A percentile compares a stretch with the other conserved stretches of the same genome.
These are phyloP conservation scores for Neonectria punicea DNA, from an alignment of 2,329 filamentous ascomycete genomes.

Conservation along the genomic window DNA sequence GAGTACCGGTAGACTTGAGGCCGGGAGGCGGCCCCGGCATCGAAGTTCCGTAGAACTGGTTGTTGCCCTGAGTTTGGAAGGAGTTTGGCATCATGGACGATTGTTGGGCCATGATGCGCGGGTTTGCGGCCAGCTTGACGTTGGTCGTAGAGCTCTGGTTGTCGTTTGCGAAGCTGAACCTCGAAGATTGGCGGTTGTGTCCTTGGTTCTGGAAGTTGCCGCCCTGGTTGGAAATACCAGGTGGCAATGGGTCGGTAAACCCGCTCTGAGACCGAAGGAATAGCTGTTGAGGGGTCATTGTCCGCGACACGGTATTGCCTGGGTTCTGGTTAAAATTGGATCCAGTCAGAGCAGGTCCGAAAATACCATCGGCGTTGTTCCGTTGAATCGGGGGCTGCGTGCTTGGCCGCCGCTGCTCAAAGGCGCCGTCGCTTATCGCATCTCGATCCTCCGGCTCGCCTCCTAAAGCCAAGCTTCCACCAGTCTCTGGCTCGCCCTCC, in stretches of 20 bases:
- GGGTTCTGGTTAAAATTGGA: slow-evolving; percentile 60
- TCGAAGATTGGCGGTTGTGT: slow-evolving; percentile 85
- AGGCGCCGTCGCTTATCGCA: slow-evolving; percentile 57
- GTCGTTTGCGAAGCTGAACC: slow-evolving; percentile 90
- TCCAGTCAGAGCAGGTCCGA: slow-evolving; percentile 61
- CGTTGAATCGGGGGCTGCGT: slow-evolving; percentile 84
- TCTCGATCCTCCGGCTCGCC: slow-evolving; percentile 91
- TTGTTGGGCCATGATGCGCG: slow-evolving; percentile 85
- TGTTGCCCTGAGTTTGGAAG: slow-evolving; percentile 68
- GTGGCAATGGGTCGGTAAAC: slow-evolving; percentile 70
- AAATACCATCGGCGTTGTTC: slow-evolving; percentile 62
- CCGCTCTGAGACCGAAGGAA: slow-evolving; percentile 70
- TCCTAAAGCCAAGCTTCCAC: slow-evolving; percentile 85
- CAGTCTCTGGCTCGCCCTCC: slow-evolving; percentile 83
- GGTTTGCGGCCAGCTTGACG: slow-evolving; percentile 82
- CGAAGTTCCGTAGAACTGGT: slow-evolving; percentile 83
- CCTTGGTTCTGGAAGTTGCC: slow-evolving; percentile 67
- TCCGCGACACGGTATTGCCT: slow-evolving; percentile 69
- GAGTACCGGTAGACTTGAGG: slow-evolving; percentile 93
- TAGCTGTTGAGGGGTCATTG: slow-evolving; percentile 84
- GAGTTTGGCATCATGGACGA: slow-evolving; percentile 83
- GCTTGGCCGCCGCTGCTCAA: slow-evolving; percentile 70
- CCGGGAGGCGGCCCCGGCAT: slow-evolving; percentile 95
- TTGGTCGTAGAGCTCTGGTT: slow-evolving; percentile 60
- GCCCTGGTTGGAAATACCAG: slow-evolving; percentile 62